Percentiles rank a stretch among this genome's conserved stretches.
Conservation (phyloP, 345 rosid species). For the Theobroma cacao region DNA sequence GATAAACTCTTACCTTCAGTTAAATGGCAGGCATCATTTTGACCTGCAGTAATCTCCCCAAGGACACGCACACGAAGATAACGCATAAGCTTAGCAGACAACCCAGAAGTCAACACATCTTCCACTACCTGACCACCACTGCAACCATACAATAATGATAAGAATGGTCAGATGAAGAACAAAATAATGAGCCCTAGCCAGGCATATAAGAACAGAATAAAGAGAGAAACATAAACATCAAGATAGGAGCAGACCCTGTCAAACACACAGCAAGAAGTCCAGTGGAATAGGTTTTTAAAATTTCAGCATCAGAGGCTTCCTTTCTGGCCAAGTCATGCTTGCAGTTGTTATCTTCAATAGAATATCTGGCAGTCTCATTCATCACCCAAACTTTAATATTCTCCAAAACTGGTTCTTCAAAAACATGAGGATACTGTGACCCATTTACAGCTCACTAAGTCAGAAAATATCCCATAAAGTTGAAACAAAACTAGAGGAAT, state of each 20-base stretch:
- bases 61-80: conserved; percentile 88
- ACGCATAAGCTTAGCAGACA: conserved; percentile 90
- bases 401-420: conserved; percentile 77
- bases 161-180: background rate
- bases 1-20: conserved; percentile 51
- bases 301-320: conserved; percentile 76
- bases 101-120: conserved; percentile 89
- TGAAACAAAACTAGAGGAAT: background rate
- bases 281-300: conserved; percentile 82
- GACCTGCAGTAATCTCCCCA: conserved; percentile 65
- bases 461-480: conserved; percentile 1
- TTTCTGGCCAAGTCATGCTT: conserved; percentile 46
- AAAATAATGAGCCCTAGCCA: too few relatives aligned
- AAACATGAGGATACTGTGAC: conserved; percentile 80
- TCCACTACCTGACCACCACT: conserved; percentile 93
- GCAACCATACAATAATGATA: conserved; percentile 17
- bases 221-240: background rate
- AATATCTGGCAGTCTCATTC: conserved; percentile 62
- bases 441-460: conserved; percentile 15
- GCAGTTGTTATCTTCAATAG: conserved; percentile 45
- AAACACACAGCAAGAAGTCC: conserved; percentile 94
- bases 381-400: conserved; percentile 84
- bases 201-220: conserved; percentile 18
- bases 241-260: conserved; percentile 49
- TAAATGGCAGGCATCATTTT: conserved; percentile 57